Conservation (phyloP, 331 rosid genomes). For the Malus hybrid region DNA sequence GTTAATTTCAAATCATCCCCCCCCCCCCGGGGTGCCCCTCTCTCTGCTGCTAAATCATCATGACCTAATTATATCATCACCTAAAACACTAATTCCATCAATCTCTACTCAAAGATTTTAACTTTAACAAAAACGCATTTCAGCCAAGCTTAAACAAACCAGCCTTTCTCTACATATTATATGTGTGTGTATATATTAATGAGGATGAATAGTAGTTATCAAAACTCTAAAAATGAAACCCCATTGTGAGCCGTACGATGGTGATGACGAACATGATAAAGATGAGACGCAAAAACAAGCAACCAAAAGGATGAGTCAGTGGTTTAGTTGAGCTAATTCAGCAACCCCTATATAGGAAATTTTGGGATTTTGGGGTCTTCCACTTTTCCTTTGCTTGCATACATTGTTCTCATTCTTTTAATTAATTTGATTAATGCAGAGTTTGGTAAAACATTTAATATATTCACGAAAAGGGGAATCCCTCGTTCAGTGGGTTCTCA, state of each 20-base stretch:
- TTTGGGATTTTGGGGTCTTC: neutral
- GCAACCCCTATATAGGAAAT: slow-evolving; percentile 10
- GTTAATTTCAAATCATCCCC: slow-evolving; percentile 3
- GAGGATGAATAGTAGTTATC: neutral
- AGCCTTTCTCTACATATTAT: neutral
- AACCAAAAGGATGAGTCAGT: slow-evolving; percentile 15
- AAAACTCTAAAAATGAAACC: neutral
- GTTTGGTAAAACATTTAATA: slow-evolving; percentile 6
- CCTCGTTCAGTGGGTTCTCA: slow-evolving; percentile 25
- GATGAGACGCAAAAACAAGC: slow-evolving; percentile 15
- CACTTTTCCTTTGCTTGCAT: neutral
- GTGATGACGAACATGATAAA: neutral
- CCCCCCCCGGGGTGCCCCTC: neutral
- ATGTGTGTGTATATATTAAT: neutral
- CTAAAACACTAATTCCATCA: neutral
- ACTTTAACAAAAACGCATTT: neutral
- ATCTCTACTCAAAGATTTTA: neutral
- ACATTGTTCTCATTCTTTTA: neutral
- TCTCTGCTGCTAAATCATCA: slow-evolving; percentile 14
- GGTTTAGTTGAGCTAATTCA: slow-evolving; percentile 27
- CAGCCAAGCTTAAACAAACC: neutral
- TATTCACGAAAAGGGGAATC: slow-evolving; percentile 20
- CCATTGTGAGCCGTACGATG: neutral
- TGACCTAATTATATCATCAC: slow-evolving; percentile 33
- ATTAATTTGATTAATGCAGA: neutral